Percentiles rank a stretch among this genome's conserved stretches.
phyloP scores from a whole-genome alignment of 2,329 filamentous ascomycete species.

The Fusarium graminum region DNA sequence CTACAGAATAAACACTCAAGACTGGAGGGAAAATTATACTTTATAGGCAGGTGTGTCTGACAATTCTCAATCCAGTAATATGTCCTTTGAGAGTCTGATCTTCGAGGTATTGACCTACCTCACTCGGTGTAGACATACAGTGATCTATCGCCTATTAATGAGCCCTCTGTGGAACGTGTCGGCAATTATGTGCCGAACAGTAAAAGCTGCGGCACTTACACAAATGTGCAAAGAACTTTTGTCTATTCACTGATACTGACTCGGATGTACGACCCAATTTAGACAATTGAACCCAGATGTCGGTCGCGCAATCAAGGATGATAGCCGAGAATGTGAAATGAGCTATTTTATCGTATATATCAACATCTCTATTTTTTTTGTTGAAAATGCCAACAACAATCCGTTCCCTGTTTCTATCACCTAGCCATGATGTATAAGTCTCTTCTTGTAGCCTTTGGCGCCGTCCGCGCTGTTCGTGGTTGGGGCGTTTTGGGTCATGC shows the following conservation, averaged over 20 bases:
- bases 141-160: background rate
- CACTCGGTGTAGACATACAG: background rate
- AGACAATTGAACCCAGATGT: background rate
- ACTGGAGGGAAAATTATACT: too few relatives aligned
- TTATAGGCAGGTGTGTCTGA: too few relatives aligned
- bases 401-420: fast-evolving
- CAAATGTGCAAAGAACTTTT: constrained; percentile 3
- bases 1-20: too few relatives aligned
- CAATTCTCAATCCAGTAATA: too few relatives aligned
- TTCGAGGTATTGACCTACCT: background rate
- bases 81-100: too few relatives aligned
- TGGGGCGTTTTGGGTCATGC: constrained; percentile 15
- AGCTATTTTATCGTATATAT: background rate
- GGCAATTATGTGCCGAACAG: constrained; percentile 11
- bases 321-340: background rate
- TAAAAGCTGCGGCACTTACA: background rate
- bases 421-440: constrained; percentile 1
- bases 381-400: fast-evolving
- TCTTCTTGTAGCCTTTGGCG: background rate
- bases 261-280: background rate
- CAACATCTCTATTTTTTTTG: background rate
- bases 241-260: background rate
- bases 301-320: constrained; percentile 1
- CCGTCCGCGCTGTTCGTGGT: constrained; percentile 3
- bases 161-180: background rate